Evolutionary conservation across 805 yeast genomes (phyloP), one percentile per base, ranked within the genome.

Genomic region (Komagataella kurtzmanii): DNA sequence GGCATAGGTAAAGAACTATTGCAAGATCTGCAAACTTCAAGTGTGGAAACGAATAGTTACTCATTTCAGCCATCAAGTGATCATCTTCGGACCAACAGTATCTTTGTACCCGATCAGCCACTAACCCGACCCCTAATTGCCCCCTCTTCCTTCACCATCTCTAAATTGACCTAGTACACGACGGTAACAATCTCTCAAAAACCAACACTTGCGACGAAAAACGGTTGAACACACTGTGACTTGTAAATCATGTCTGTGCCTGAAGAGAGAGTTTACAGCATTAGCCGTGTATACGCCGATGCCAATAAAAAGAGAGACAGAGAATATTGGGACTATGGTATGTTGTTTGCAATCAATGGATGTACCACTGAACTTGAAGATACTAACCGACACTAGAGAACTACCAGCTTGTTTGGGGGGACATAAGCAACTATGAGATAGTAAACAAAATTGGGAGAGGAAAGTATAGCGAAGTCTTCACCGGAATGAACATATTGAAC

Each of bases 381-480:
- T 30, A 30, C 40, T 30, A 30, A 30, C 40, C 40, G 14, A 30
- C 14, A 10, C 3, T 30, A 30, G 95, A 86, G 57, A 81, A 81
- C 55, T 70, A 75, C 43, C 69, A 73, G 10, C 75, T 83, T 36
- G 74, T 74, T 46, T 83, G 87, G 87, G 83, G 85, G 2, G 62
- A 72, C 6, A 75, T 76, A 52, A 55, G 56, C 3, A 58, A 61
- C 46, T 68, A 75, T 65, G 97, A 90, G 65, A 85, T 90, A 54
- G 77, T 85, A 51, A 75, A 76, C 55, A 88, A 89, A 67, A 83
- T 90, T 17, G 97, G 97, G 12, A 77, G 96, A 53, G 97, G 97
- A 23, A 90, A 88, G 70, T 90, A 89, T 68, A 84, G 95, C n/a
- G 97, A 90, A 66, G 97, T 90, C 30, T 90, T 90, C 64, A 85